phyloP scores from a whole-genome alignment of 306 rosid species.

The Cucurbita maxima region DNA sequence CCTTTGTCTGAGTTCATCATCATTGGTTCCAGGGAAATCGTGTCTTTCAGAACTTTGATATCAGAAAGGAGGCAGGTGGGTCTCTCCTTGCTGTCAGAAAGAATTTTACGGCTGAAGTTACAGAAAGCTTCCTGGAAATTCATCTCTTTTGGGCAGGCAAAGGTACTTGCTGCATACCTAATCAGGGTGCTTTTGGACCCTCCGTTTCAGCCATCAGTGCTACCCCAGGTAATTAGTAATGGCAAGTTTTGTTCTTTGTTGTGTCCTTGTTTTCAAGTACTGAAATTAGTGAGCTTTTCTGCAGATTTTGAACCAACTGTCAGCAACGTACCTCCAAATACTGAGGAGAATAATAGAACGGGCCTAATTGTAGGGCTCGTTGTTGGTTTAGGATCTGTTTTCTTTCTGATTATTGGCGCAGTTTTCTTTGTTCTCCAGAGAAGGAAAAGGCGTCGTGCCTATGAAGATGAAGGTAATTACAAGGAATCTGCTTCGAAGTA shows the following conservation, averaged over 20 bases:
- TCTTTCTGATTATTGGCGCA: conserved; percentile 17
- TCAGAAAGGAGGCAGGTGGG: conserved; percentile 50
- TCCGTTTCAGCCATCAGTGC: conserved; percentile 62
- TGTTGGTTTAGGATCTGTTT: conserved; percentile 41
- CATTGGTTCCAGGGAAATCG: conserved; percentile 32
- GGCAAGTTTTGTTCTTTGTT: conserved; percentile 1
- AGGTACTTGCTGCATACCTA: conserved; percentile 68
- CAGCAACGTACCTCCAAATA: conserved; percentile 35
- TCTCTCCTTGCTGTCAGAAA: conserved; percentile 22
- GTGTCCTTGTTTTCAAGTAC: not conserved
- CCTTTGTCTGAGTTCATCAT: not conserved
- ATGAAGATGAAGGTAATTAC: conserved; percentile 39
- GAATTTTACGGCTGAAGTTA: conserved; percentile 25
- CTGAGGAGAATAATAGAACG: conserved; percentile 23
- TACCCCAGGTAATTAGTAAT: conserved; percentile 39
- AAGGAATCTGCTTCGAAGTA: not conserved
- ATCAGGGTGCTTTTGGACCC: conserved; percentile 57
- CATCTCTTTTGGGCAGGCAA: conserved; percentile 91
- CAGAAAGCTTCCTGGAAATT: conserved; percentile 51
- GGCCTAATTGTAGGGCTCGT: conserved; percentile 46
- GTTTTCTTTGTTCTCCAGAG: conserved; percentile 21
- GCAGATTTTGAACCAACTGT: conserved; percentile 50
- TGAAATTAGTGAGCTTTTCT: conserved; percentile 9
- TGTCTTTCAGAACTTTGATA: conserved; percentile 46
- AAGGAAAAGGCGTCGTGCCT: conserved; percentile 20